Conservation (phyloP, 2,329 filamentous ascomycete species). For the Diaporthe sp. region DNA sequence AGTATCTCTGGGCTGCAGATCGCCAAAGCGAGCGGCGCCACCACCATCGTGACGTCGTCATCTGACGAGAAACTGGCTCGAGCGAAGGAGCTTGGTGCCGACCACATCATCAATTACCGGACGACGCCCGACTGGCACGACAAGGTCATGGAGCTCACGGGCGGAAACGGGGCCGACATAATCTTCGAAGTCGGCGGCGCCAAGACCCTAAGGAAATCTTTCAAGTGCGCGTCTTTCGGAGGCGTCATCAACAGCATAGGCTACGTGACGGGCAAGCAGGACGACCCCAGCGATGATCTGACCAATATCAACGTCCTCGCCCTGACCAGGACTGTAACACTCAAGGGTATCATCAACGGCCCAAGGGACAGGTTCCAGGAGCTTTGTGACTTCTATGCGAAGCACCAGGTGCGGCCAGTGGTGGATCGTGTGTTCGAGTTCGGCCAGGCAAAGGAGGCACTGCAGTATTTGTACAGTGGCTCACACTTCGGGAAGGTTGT, state of each 20-base stretch:
- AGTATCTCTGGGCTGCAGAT: slow-evolving; percentile 65
- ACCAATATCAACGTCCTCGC: slow-evolving; percentile 67
- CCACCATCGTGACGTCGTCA: slow-evolving; percentile 66
- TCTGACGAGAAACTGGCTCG: slow-evolving; percentile 63
- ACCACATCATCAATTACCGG: slow-evolving; percentile 66
- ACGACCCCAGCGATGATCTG: slow-evolving; percentile 58
- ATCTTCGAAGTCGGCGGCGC: slow-evolving; percentile 69
- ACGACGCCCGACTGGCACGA: slow-evolving; percentile 65
- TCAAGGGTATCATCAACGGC: slow-evolving; percentile 67
- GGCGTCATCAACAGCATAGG: slow-evolving; percentile 62
- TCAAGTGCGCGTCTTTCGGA: slow-evolving; percentile 66
- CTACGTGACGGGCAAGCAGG: slow-evolving; percentile 60
- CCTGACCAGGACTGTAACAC: slow-evolving; percentile 51
- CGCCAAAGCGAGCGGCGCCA: slow-evolving; percentile 64
- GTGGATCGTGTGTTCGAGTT: slow-evolving; percentile 59
- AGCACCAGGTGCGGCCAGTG: slow-evolving; percentile 54
- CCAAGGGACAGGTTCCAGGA: slow-evolving; percentile 61
- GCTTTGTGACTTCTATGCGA: slow-evolving; percentile 47
- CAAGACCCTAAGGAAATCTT: slow-evolving; percentile 63
- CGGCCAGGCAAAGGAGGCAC: slow-evolving; percentile 56
- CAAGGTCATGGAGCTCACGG: slow-evolving; percentile 59
- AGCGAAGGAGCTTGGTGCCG: slow-evolving; percentile 63
- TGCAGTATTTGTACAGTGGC: slow-evolving; percentile 62
- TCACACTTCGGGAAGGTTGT: slow-evolving; percentile 68
- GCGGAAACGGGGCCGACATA: slow-evolving; percentile 61